A percentile compares a stretch with the other conserved stretches of the same genome.
phyloP scores from a whole-genome alignment of 148 eudicot genomes.

The Vaccinium myrtillus region DNA sequence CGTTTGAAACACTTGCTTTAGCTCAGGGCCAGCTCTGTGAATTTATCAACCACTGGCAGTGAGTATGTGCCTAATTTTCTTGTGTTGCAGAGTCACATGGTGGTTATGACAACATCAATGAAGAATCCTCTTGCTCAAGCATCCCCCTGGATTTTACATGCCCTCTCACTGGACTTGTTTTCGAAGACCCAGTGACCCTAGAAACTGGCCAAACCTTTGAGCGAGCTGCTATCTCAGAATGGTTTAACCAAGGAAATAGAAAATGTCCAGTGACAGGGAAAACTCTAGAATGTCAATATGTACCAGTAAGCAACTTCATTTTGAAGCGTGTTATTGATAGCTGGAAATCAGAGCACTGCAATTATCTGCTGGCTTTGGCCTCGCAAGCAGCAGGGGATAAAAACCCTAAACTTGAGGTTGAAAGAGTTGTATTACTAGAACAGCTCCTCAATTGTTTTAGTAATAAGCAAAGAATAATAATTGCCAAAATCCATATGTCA shows the following conservation, averaged over 20 bases:
- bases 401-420: constrained; percentile 14
- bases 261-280: constrained; percentile 44
- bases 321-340: constrained; percentile 44
- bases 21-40: too few species aligned
- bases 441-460: constrained; percentile 37
- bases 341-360: constrained; percentile 40
- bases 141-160: constrained; percentile 47
- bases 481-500: constrained; percentile 31
- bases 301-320: constrained; percentile 45
- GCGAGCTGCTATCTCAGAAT: constrained; percentile 38
- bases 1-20: too few species aligned
- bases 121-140: constrained; percentile 18
- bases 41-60: background rate
- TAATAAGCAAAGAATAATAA: constrained; percentile 29
- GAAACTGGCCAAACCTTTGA: constrained; percentile 61
- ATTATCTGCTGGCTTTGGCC: constrained; percentile 23
- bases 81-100: constrained; percentile 23
- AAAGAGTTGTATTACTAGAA: constrained; percentile 30
- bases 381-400: constrained; percentile 24
- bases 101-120: constrained; percentile 19
- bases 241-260: constrained; percentile 40
- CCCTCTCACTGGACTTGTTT: constrained; percentile 47
- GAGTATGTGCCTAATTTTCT: constrained; percentile 2
- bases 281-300: constrained; percentile 26
- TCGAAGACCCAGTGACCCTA: constrained; percentile 54